Conservation (phyloP, 257 asterid genomes). For the Striga asiatica region DNA sequence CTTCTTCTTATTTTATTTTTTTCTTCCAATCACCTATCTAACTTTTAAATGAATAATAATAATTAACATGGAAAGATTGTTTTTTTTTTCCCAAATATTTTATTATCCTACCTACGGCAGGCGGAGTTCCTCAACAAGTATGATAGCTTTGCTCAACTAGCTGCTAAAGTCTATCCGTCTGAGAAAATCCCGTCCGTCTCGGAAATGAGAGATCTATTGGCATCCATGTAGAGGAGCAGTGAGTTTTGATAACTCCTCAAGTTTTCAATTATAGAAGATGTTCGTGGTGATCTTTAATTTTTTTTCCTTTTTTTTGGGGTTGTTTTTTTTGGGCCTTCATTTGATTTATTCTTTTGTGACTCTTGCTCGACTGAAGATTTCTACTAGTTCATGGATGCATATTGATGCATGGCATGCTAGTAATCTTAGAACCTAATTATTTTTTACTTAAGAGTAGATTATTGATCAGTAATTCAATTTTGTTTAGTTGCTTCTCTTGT, state of each 20-base stretch:
- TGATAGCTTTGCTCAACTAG: conserved; percentile 70
- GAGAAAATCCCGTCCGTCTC: conserved; percentile 67
- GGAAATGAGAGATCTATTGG: conserved; percentile 76
- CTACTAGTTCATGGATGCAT: conserved; percentile 5
- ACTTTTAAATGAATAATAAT: no score
- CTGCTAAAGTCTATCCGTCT: conserved; percentile 64
- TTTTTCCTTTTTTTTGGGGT: not conserved
- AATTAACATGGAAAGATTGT: no score
- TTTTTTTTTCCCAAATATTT: no score
- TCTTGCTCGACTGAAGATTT: not conserved
- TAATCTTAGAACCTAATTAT: no score
- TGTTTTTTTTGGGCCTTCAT: not conserved
- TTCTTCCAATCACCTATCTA: no score
- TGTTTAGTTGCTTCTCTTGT: no score
- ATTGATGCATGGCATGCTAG: not conserved
- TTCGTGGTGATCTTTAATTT: not conserved
- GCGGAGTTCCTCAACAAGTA: conserved; percentile 89
- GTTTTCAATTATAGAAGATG: not conserved
- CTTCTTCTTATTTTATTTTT: not conserved
- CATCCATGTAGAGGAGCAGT: conserved; percentile 47
- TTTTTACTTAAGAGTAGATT: no score
- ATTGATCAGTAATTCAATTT: no score
- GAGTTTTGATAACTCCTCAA: conserved; percentile 6
- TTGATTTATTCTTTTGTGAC: conserved; percentile 16
- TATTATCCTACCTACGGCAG: conserved; percentile 30